Evolutionary conservation across 2,329 filamentous ascomycete genomes (phyloP).

Genomic region (Plenodomus lindquistii): DNA sequence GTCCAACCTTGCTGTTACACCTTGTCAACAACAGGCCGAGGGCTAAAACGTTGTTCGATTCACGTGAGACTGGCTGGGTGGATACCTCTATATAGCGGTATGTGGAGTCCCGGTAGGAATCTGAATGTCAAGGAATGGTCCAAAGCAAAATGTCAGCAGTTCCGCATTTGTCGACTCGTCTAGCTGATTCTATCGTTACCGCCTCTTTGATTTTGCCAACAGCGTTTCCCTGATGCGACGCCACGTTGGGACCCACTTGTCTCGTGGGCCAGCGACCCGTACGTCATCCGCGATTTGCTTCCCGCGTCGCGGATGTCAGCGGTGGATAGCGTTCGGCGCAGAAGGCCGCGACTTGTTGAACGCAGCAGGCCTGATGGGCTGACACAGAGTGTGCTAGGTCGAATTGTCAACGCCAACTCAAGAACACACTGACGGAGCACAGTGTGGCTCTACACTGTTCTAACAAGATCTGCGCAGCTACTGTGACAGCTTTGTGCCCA

Average conservation of each 20-base stretch:
- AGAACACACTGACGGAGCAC: constrained; percentile 9
- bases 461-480: constrained; percentile 16
- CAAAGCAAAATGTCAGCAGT: constrained; percentile 19
- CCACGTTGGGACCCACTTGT: constrained; percentile 44
- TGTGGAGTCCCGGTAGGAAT: constrained; percentile 9
- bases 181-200: constrained; percentile 17
- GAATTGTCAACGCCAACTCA: constrained; percentile 8
- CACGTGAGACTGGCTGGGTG: neutral
- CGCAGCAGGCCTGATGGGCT: constrained; percentile 9
- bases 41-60: neutral
- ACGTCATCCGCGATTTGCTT: constrained; percentile 42
- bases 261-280: constrained; percentile 37
- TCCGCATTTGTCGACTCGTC: constrained; percentile 10
- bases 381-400: constrained; percentile 3
- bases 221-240: constrained; percentile 32
- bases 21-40: neutral
- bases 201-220: constrained; percentile 19
- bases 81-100: neutral
- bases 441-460: constrained; percentile 15
- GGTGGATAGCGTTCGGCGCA: constrained; percentile 23
- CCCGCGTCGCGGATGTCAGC: constrained; percentile 40
- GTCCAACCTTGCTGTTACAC: neutral
- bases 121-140: constrained; percentile 19
- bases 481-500: constrained; percentile 12
- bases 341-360: neutral